phyloP scores from a whole-genome alignment of 2,329 filamentous ascomycete genomes.

The Neoascochyta sp. region DNA sequence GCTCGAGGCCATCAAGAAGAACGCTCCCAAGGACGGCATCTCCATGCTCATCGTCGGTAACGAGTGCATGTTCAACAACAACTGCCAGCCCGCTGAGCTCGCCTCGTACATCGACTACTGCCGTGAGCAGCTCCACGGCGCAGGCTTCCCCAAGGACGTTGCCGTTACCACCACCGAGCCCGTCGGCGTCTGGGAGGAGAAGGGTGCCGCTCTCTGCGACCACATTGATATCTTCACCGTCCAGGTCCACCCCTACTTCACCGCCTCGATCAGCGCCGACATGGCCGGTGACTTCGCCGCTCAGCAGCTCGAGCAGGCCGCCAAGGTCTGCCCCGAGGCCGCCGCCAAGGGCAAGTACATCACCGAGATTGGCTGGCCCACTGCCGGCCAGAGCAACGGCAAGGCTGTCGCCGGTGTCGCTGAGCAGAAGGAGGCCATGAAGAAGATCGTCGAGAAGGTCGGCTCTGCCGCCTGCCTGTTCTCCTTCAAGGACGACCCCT shows the following conservation, averaged over 20 bases:
- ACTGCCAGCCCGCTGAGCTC: slow-evolving; percentile 62
- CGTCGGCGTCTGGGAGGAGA: slow-evolving; percentile 68
- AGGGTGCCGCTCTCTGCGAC: slow-evolving; percentile 61
- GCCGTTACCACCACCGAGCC: slow-evolving; percentile 79
- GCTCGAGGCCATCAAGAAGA: slow-evolving; percentile 65
- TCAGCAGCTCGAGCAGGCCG: slow-evolving; percentile 67
- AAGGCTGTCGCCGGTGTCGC: slow-evolving; percentile 61
- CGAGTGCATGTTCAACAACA: slow-evolving; percentile 78
- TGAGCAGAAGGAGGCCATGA: slow-evolving; percentile 70
- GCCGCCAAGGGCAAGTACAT: slow-evolving; percentile 65
- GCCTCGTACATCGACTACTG: slow-evolving; percentile 65
- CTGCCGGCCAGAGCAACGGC: slow-evolving; percentile 64
- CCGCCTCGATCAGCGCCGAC: slow-evolving; percentile 59
- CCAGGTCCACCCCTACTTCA: slow-evolving; percentile 97
- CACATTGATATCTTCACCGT: slow-evolving; percentile 74
- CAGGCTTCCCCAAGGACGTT: slow-evolving; percentile 66
- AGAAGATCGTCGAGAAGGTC: slow-evolving; percentile 61
- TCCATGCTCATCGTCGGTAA: slow-evolving; percentile 84
- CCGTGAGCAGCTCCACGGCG: slow-evolving; percentile 58
- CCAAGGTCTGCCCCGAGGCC: slow-evolving; percentile 61
- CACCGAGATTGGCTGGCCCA: slow-evolving; percentile 90
- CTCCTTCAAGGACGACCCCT: slow-evolving; percentile 72
- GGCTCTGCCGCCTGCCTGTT: slow-evolving; percentile 76
- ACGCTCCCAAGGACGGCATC: slow-evolving; percentile 69
- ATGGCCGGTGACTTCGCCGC: slow-evolving; percentile 73